Conservation (phyloP, 495 filamentous ascomycete genomes). For the Aspergillus asperescens region DNA sequence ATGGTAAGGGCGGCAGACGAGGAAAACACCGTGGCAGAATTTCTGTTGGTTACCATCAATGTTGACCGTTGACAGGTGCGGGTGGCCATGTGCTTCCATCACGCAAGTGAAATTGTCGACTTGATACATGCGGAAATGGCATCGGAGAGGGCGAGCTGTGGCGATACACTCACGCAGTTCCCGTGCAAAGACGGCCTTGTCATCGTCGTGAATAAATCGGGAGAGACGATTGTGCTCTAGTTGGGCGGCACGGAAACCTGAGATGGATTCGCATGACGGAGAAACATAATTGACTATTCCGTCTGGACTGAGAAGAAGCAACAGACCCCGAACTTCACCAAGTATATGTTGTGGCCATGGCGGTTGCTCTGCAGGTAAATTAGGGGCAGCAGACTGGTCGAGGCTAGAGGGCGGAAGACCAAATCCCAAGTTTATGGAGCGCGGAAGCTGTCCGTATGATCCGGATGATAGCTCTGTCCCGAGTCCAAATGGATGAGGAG, state of each 20-base stretch:
- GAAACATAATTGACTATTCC: slow-evolving; percentile 81
- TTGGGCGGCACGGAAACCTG: slow-evolving; percentile 65
- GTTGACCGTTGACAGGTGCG: slow-evolving; percentile 59
- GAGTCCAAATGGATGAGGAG: slow-evolving; percentile 6
- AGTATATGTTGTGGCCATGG: slow-evolving; percentile 88
- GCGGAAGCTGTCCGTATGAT: slow-evolving; percentile 12
- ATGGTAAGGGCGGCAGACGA: slow-evolving; percentile 89
- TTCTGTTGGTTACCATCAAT: slow-evolving; percentile 1
- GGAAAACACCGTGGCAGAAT: slow-evolving; percentile 84
- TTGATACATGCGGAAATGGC: slow-evolving; percentile 86
- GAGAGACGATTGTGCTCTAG: slow-evolving; percentile 68
- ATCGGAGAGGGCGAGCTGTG: slow-evolving; percentile 67
- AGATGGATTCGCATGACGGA: slow-evolving; percentile 70
- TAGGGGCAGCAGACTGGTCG: slow-evolving; percentile 29
- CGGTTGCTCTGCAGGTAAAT: slow-evolving; percentile 60
- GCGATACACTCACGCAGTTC: slow-evolving; percentile 92
- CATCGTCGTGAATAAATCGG: slow-evolving; percentile 83
- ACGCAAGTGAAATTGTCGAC: slow-evolving; percentile 68
- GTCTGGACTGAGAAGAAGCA: slow-evolving; percentile 80
- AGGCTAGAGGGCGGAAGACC: not conserved
- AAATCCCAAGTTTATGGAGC: slow-evolving; percentile 10
- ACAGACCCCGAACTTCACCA: slow-evolving; percentile 82
- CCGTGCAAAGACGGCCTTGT: slow-evolving; percentile 74
- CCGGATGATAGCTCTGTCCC: not conserved
- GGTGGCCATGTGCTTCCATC: slow-evolving; percentile 87